Conservation (phyloP, 179 eudicot species). For the Sideroxylon spinosum region DNA sequence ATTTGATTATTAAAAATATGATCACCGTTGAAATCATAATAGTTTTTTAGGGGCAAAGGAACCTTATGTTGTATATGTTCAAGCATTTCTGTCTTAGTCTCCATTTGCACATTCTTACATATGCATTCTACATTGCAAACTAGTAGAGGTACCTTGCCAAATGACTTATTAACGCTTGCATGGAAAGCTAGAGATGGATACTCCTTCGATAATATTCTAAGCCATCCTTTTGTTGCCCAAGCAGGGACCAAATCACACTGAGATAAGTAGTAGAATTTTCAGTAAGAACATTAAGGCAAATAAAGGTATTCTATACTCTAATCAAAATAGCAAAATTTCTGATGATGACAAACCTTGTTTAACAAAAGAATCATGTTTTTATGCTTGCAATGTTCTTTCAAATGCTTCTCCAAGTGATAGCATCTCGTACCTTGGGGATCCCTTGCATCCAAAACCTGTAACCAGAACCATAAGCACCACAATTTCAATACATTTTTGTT, state of each 20-base stretch:
- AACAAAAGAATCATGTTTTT: slow-evolving; percentile 85
- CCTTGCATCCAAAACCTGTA: slow-evolving; percentile 93
- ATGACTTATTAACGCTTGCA: slow-evolving; percentile 87
- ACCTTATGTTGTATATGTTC: not conserved
- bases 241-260: slow-evolving; percentile 94
- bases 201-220: slow-evolving; percentile 71
- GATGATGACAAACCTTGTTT: slow-evolving; percentile 57
- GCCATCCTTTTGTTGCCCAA: slow-evolving; percentile 98
- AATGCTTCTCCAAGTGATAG: slow-evolving; percentile 90
- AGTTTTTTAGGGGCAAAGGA: too few relatives aligned
- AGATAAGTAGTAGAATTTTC: not conserved
- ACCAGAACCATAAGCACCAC: slow-evolving; percentile 6
- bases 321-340: not conserved
- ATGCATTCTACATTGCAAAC: not conserved
- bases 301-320: not conserved
- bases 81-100: not conserved
- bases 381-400: slow-evolving; percentile 82
- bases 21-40: too few relatives aligned
- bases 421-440: slow-evolving; percentile 98
- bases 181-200: slow-evolving; percentile 90
- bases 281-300: not conserved
- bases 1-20: not conserved
- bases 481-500: not conserved
- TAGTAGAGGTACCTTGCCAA: slow-evolving; percentile 67
- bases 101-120: not conserved